Base-by-base conservation (phyloP, 1,284 basidiomycete genomes). In the Schizophyllum amplum region DNA sequence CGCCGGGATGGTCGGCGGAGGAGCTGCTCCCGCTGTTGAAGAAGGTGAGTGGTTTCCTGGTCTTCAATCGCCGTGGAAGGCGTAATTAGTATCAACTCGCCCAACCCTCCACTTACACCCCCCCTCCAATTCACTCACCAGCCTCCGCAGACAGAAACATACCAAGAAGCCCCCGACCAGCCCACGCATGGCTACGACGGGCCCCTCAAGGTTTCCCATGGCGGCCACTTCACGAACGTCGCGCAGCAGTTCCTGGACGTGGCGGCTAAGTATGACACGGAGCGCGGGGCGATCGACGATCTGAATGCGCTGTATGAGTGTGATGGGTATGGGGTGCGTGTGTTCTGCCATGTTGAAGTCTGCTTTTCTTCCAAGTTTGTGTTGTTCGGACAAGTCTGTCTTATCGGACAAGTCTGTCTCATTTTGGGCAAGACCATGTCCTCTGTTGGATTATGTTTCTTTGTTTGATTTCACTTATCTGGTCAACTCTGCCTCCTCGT, bases 131-230 rank as follows among this genome's bases (percentile, higher is more conserved):
- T 69, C 69, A 22, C 73, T 76, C n/a, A 15, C 58, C 68, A 2
- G 74, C 75, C 4, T 72, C 72, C 15, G 65, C 76, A 26, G 71
- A 71, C 24, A 82, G 83, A 84, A 64, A 80, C 77, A 0, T 83
- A 76, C 63, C 71, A 79, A 52, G 57, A 66, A 1, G 65, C 65
- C 4, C 64, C 63, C 6, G 63, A 65, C n/a, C 62, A 63, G n/a
- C 57, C 67, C 2, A 74, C 72, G 0, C 83, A 84, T 59, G 83
- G 83, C 11, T 72, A 70, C 47, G 70, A 69, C 3, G 83, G 83
- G 0, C 83, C 81, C 0, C 68, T 84, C 54, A 76, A 77, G 54
- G 68, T 82, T 1, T 82, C 81, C 0, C 67, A 70, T 24, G 72
- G 73, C 1, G 68, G 70, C 2, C 60, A 63, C 4, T 62, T 68